phyloP scores from a whole-genome alignment of 768 basidiomycete genomes.

The Exidia glandulosa region DNA sequence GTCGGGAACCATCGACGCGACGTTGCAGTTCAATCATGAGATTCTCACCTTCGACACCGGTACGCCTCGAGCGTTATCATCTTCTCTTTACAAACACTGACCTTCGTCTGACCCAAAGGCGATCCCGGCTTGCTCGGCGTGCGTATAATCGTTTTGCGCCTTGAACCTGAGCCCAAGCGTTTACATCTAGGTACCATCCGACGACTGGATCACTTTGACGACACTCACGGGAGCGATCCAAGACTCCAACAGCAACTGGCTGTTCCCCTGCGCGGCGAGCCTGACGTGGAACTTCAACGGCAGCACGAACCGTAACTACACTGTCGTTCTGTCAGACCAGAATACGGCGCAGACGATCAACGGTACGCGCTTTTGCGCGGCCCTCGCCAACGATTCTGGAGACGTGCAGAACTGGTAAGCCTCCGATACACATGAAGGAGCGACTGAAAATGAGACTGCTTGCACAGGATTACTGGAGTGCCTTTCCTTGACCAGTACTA shows the following conservation, averaged over 20 bases:
- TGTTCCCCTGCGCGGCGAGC: constrained; percentile 2
- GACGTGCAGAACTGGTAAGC: constrained; percentile 2
- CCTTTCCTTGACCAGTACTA: constrained; percentile 2
- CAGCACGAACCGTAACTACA: background rate
- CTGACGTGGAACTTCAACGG: constrained; percentile 3
- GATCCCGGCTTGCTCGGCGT: background rate
- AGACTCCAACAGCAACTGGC: constrained; percentile 1
- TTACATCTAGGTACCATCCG: too few relatives aligned
- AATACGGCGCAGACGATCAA: background rate
- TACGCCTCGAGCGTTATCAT: background rate
- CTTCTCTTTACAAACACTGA: background rate
- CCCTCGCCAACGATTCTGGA: constrained; percentile 2
- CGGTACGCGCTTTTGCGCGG: background rate
- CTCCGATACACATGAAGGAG: background rate
- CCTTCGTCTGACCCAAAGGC: background rate
- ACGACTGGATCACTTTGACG: constrained; percentile 3
- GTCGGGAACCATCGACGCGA: background rate
- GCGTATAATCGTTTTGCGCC: too few relatives aligned
- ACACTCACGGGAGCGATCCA: background rate
- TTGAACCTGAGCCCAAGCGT: too few relatives aligned
- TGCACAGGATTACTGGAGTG: constrained; percentile 1
- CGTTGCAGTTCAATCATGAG: background rate
- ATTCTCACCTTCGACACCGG: background rate
- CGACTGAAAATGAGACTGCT: background rate
- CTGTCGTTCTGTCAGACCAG: background rate